Base-by-base conservation (phyloP, 352 stramenopile genomes). In the Phytophthora vignae region DNA sequence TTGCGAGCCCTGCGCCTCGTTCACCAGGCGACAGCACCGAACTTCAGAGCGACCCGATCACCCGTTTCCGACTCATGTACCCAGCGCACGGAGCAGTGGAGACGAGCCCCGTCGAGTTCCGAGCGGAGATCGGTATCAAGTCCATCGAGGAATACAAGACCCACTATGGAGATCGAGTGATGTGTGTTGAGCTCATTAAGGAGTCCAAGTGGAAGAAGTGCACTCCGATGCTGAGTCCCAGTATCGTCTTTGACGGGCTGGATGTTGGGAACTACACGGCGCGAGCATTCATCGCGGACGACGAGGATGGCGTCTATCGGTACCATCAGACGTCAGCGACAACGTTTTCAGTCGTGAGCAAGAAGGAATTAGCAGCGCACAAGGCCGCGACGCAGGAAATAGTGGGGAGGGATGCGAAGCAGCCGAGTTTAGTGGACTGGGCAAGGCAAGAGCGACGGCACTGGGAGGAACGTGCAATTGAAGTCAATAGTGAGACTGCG, bases 171-270 rank as follows among this genome's bases (percentile, higher is more conserved):
- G 60, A 65, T 8, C 60, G 59, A 54, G 19, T 69, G 17, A 27
- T 78, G 5, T 78, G 71, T 17, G 56, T 76, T 7, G 61, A 78
- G 27, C 21, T 78, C 29, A 54, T 15, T 33, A 67, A 61, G 4
- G 29, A 19, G 3, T 55, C 38, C 9, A 31, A 59, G 9, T 14
- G 19, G 17, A 48, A 55, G 17, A 19, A 33, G 4, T 78, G 67
- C 42, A 54, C 17, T 17, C 57, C 56, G 1, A 17, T 76, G 36
- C 29, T 55, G 22, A 38, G 52, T 0, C 57, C 71, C 12, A 55
- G 55, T 14, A 46, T 71, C 17, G 12, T 48, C 1, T 66, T 78
- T 12, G 56, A 75, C 15, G 15, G 9, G 3, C 14, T 78, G 10
- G 29, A 46, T 1, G 33, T 25, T n/a, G 71, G 61, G 11, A 63